Conservation (phyloP, 495 filamentous ascomycete species). For the Hypomontagnella monticulosa region DNA sequence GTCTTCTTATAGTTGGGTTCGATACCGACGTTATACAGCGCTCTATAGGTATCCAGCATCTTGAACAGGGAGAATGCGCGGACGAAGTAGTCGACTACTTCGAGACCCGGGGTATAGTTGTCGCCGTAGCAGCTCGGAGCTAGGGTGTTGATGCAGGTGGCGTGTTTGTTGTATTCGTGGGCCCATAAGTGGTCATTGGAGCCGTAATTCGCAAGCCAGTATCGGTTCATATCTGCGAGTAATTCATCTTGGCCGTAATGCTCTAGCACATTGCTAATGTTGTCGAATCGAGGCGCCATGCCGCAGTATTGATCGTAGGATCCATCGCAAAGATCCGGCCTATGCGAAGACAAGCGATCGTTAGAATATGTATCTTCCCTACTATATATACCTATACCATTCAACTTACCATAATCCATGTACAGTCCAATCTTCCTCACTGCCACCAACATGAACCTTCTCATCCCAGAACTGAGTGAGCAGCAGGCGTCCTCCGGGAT, state of each 20-base stretch:
- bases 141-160: constrained; percentile 76
- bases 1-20: constrained; percentile 66
- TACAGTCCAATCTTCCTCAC: constrained; percentile 82
- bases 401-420: constrained; percentile 77
- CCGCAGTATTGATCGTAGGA: constrained; percentile 80
- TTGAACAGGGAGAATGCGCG: constrained; percentile 70
- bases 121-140: constrained; percentile 74
- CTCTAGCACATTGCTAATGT: constrained; percentile 73
- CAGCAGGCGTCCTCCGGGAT: constrained; percentile 80
- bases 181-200: constrained; percentile 78
- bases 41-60: constrained; percentile 62
- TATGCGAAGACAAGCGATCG: constrained; percentile 21
- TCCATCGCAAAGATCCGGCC: constrained; percentile 89
- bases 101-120: constrained; percentile 65
- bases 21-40: constrained; percentile 70
- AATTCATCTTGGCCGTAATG: constrained; percentile 69
- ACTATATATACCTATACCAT: neutral
- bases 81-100: constrained; percentile 71
- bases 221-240: constrained; percentile 77
- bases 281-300: constrained; percentile 70
- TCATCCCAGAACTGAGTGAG: constrained; percentile 91
- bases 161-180: constrained; percentile 92
- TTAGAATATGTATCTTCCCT: neutral
- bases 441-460: constrained; percentile 70
- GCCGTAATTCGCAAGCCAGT: constrained; percentile 72